A percentile compares a stretch with the other conserved stretches of the same genome.
Conservation (phyloP, 805 yeast species). For the Ogataea thermomethanolica region DNA sequence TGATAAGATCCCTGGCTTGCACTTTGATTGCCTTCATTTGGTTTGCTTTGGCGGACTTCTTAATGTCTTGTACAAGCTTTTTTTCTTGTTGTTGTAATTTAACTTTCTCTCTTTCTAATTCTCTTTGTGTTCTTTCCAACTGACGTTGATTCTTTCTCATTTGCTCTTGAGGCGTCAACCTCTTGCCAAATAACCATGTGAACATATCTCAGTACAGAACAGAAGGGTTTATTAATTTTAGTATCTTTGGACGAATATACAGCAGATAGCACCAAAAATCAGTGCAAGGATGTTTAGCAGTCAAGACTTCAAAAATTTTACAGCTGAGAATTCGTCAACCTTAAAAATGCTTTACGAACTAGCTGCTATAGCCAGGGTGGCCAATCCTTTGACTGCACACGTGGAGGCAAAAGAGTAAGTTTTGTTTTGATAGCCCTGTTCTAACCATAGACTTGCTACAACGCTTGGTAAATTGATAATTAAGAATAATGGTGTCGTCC, state of each 20-base stretch:
- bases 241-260: too few relatives aligned
- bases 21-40: constrained; percentile 87
- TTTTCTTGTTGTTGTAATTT: constrained; percentile 91
- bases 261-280: not conserved
- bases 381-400: constrained; percentile 49
- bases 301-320: not conserved
- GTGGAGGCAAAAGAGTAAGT: constrained; percentile 59
- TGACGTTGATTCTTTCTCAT: constrained; percentile 95
- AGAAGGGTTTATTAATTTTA: too few relatives aligned
- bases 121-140: constrained; percentile 90
- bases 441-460: constrained; percentile 24
- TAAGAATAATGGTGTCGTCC: constrained; percentile 89
- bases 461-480: constrained; percentile 82
- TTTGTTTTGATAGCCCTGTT: not conserved
- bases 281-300: constrained; percentile 1
- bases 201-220: constrained; percentile 37
- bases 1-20: constrained; percentile 90
- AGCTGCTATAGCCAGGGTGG: constrained; percentile 81
- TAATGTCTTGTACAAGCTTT: constrained; percentile 78
- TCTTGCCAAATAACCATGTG: constrained; percentile 96
- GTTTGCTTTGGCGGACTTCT: constrained; percentile 86
- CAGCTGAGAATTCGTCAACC: not conserved
- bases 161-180: constrained; percentile 90
- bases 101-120: constrained; percentile 79
- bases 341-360: constrained; percentile 78